phyloP scores from a whole-genome alignment of 2,329 filamentous ascomycete genomes.

The Dryadomyces quercivorus region DNA sequence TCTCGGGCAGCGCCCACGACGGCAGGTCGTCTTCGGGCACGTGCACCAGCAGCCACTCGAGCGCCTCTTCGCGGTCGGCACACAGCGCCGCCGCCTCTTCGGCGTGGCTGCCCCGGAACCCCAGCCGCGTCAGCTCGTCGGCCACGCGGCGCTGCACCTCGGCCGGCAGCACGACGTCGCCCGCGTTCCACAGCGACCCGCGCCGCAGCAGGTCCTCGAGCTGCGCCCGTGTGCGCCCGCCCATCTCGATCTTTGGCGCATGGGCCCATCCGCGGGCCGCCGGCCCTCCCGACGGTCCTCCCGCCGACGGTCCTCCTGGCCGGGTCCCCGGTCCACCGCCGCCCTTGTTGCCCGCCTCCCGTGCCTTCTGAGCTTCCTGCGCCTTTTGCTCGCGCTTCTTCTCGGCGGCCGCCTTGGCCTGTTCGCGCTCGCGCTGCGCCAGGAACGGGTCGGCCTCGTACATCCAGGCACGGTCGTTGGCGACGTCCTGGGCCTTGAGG shows the following conservation, averaged over 20 bases:
- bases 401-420: constrained; percentile 60
- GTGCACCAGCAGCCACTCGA: constrained; percentile 94
- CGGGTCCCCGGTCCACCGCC: background rate
- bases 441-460: constrained; percentile 94
- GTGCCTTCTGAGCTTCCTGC: constrained; percentile 22
- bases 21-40: constrained; percentile 97
- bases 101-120: constrained; percentile 80
- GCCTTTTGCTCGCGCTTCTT: constrained; percentile 64
- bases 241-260: constrained; percentile 88
- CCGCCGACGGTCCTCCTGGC: constrained; percentile 14
- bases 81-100: constrained; percentile 80
- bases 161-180: constrained; percentile 53
- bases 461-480: constrained; percentile 73
- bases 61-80: constrained; percentile 80
- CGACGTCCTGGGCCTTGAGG: constrained; percentile 70
- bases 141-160: constrained; percentile 47
- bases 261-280: constrained; percentile 63
- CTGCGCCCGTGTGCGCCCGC: constrained; percentile 62
- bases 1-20: constrained; percentile 79
- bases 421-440: constrained; percentile 65
- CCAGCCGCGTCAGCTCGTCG: constrained; percentile 64
- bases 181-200: constrained; percentile 77
- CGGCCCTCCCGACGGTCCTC: constrained; percentile 23
- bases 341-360: constrained; percentile 15
- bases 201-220: constrained; percentile 70